Evolutionary conservation across 2,329 filamentous ascomycete genomes (phyloP).

Genomic region (Colletotrichum tofieldiae): DNA sequence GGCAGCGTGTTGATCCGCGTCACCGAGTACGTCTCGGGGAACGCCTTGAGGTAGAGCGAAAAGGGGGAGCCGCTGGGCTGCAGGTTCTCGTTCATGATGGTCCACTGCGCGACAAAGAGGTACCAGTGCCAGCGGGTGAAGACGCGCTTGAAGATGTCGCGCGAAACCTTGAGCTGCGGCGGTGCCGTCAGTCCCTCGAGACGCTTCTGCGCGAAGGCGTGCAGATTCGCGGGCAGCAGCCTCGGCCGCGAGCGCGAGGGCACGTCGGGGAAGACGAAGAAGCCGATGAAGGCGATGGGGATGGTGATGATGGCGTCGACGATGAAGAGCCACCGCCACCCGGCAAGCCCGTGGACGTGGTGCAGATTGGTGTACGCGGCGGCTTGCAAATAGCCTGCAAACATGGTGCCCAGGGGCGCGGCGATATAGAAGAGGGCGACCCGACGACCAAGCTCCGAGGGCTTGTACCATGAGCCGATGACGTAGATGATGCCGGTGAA

Average conservation of each 20-base stretch:
- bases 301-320: constrained; percentile 73
- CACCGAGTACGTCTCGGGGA: constrained; percentile 54
- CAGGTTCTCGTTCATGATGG: constrained; percentile 56
- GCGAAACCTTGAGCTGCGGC: constrained; percentile 51
- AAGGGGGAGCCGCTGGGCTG: constrained; percentile 54
- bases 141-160: constrained; percentile 55
- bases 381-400: constrained; percentile 70
- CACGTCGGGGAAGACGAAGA: constrained; percentile 52
- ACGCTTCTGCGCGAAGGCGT: constrained; percentile 52
- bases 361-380: constrained; percentile 69
- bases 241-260: constrained; percentile 51
- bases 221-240: constrained; percentile 49
- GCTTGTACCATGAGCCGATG: constrained; percentile 61
- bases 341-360: constrained; percentile 63
- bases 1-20: constrained; percentile 59
- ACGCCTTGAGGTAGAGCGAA: constrained; percentile 58
- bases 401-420: constrained; percentile 68
- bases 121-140: constrained; percentile 59
- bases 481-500: constrained; percentile 50
- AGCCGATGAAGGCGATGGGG: constrained; percentile 66
- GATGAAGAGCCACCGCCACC: constrained; percentile 71
- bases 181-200: constrained; percentile 49
- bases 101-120: constrained; percentile 56
- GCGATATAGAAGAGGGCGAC: constrained; percentile 64
- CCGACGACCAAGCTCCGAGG: constrained; percentile 63